phyloP scores from a whole-genome alignment of 768 basidiomycete genomes.

The Rhizopogon vinicolor region DNA sequence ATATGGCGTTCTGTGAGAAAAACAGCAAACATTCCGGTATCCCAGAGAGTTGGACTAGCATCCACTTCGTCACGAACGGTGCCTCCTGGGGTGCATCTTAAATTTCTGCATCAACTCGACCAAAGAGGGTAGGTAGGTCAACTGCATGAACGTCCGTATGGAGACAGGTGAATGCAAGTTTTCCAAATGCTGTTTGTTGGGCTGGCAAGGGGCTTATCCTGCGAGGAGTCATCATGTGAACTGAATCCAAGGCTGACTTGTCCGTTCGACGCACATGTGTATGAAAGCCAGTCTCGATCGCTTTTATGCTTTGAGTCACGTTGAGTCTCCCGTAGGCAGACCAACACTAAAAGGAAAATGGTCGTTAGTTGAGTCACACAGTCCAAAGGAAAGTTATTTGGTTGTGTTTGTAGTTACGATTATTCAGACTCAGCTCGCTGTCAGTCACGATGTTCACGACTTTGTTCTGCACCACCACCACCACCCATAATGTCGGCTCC shows the following conservation, averaged over 20 bases:
- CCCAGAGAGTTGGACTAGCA: neutral
- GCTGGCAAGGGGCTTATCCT: neutral
- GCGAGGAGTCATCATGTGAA: neutral
- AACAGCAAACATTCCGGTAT: neutral
- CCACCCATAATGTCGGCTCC: conserved; percentile 45
- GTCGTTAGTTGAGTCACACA: no score
- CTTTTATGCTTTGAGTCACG: no score
- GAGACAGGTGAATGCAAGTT: neutral
- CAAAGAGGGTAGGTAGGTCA: neutral
- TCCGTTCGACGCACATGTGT: no score
- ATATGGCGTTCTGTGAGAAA: neutral
- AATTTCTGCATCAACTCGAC: no score
- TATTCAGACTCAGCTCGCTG: conserved; percentile 27
- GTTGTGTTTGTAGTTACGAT: conserved; percentile 15
- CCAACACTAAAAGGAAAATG: no score
- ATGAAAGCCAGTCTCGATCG: no score
- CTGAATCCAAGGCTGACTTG: no score
- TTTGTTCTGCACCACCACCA: conserved; percentile 16
- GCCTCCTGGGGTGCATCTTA: no score
- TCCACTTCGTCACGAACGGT: neutral
- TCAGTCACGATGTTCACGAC: conserved; percentile 1
- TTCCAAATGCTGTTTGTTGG: neutral
- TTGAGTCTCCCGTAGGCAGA: no score
- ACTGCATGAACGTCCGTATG: neutral
- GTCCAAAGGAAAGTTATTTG: conserved; percentile 16